Percentiles rank a stretch among this genome's conserved stretches.
Conservation (phyloP, 192 early-diverging fungal species). For the Coemansia sp. region DNA sequence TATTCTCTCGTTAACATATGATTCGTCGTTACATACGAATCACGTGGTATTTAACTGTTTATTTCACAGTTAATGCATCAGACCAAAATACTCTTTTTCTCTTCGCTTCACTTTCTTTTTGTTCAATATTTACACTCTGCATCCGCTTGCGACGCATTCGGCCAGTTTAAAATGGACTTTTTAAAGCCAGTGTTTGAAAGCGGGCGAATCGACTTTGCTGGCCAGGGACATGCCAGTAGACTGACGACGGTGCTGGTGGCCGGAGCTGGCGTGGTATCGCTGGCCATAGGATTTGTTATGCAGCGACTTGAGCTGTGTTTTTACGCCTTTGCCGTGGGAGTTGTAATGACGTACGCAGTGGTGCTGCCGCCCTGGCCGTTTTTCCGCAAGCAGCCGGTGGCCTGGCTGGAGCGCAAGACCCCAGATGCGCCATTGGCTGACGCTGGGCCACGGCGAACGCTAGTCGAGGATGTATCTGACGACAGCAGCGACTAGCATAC, state of each 20-base stretch:
- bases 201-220: conserved; percentile 52
- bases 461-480: conserved; percentile 51
- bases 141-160: too few relatives aligned
- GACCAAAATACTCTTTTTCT: too few relatives aligned
- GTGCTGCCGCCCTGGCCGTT: conserved; percentile 49
- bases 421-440: conserved; percentile 16
- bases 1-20: too few relatives aligned
- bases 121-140: too few relatives aligned
- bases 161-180: conserved; percentile 33
- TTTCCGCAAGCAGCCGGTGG: conserved; percentile 28
- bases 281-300: conserved; percentile 24
- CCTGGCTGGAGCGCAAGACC: conserved; percentile 37
- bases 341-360: conserved; percentile 28
- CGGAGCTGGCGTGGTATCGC: conserved; percentile 20
- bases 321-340: conserved; percentile 27
- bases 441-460: conserved; percentile 27
- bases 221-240: conserved; percentile 39
- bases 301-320: conserved; percentile 39
- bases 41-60: too few relatives aligned
- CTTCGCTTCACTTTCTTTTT: too few relatives aligned
- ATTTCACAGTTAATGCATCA: too few relatives aligned
- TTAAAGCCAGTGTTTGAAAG: conserved; percentile 42
- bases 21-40: too few relatives aligned
- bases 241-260: conserved; percentile 25
- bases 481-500: conserved; percentile 17